phyloP scores from a whole-genome alignment of 2,329 filamentous ascomycete species.

The Piedraia hortae region DNA sequence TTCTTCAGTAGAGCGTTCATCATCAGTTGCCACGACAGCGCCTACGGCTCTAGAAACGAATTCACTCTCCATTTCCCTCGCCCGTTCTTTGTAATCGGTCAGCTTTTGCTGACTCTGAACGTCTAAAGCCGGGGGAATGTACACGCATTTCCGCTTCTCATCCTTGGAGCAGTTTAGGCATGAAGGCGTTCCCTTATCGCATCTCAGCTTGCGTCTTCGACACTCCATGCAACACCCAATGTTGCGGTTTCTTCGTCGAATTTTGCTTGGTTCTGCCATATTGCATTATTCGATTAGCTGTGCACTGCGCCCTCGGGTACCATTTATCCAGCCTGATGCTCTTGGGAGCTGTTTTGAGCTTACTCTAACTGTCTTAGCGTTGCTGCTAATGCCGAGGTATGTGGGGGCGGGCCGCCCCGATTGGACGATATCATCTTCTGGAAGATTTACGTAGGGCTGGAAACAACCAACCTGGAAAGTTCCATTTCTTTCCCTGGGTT shows the following conservation, averaged over 20 bases:
- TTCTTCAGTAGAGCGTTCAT: conserved; percentile 18
- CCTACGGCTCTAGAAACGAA: conserved; percentile 6
- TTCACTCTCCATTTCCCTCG: conserved; percentile 33
- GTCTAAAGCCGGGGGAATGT: conserved; percentile 40
- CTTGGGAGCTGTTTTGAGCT: no score
- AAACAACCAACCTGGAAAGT: no score
- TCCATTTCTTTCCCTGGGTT: no score
- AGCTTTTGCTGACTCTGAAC: conserved; percentile 40
- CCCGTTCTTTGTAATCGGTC: conserved; percentile 53
- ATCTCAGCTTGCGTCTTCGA: conserved; percentile 49
- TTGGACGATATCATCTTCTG: no score
- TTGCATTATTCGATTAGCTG: no score
- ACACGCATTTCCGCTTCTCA: conserved; percentile 28
- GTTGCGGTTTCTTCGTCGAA: conserved; percentile 17
- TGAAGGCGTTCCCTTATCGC: conserved; percentile 43
- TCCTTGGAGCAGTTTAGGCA: conserved; percentile 37
- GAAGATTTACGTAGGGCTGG: no score
- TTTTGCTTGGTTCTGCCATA: conserved; percentile 1
- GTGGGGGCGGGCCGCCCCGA: no score
- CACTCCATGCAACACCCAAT: conserved; percentile 45
- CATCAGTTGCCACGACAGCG: conserved; percentile 15
- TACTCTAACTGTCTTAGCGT: no score
- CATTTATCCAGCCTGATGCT: no score
- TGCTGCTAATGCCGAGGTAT: no score
- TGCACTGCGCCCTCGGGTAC: no score